Conservation (phyloP, 2,329 filamentous ascomycete species). For the Sphaerostilbella broomeana region DNA sequence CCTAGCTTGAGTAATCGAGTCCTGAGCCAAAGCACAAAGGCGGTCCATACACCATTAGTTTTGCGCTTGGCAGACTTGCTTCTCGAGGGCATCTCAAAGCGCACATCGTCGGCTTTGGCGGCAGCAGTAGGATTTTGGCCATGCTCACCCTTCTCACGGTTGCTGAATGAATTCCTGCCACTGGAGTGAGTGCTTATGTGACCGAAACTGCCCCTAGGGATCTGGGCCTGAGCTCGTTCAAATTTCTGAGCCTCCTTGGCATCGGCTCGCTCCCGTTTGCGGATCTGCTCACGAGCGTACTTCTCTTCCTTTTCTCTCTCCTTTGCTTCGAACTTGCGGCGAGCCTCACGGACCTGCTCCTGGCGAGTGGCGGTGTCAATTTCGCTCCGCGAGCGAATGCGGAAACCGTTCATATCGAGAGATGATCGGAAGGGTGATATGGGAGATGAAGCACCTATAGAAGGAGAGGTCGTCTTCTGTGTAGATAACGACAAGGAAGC, state of each 20-base stretch:
- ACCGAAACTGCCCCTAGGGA: conserved; percentile 34
- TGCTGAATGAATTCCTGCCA: conserved; percentile 21
- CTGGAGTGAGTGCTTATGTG: conserved; percentile 23
- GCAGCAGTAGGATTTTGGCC: conserved; percentile 21
- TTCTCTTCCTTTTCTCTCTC: conserved; percentile 57
- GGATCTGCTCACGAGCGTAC: conserved; percentile 51
- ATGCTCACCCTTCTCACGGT: conserved; percentile 36
- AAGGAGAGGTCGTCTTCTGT: conserved; percentile 18
- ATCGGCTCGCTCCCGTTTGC: conserved; percentile 52
- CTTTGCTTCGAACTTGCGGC: conserved; percentile 57
- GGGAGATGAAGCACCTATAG: conserved; percentile 25
- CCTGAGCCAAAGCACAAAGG: conserved; percentile 57
- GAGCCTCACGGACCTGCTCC: conserved; percentile 54
- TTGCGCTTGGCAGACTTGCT: conserved; percentile 49
- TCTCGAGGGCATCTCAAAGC: conserved; percentile 37
- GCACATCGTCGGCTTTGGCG: conserved; percentile 34
- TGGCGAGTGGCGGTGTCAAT: conserved; percentile 48
- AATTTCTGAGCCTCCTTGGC: conserved; percentile 48
- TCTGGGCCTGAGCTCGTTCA: conserved; percentile 40
- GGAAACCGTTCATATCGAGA: conserved; percentile 51
- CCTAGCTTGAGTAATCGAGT: conserved; percentile 42
- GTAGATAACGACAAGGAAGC: conserved; percentile 23
- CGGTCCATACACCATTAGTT: conserved; percentile 56
- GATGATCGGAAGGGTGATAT: conserved; percentile 51
- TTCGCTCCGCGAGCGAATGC: conserved; percentile 54